These are phyloP conservation scores for Cladosporium sp. DNA, from an alignment of 2,329 filamentous ascomycete genomes.

Conservation along the genomic window DNA sequence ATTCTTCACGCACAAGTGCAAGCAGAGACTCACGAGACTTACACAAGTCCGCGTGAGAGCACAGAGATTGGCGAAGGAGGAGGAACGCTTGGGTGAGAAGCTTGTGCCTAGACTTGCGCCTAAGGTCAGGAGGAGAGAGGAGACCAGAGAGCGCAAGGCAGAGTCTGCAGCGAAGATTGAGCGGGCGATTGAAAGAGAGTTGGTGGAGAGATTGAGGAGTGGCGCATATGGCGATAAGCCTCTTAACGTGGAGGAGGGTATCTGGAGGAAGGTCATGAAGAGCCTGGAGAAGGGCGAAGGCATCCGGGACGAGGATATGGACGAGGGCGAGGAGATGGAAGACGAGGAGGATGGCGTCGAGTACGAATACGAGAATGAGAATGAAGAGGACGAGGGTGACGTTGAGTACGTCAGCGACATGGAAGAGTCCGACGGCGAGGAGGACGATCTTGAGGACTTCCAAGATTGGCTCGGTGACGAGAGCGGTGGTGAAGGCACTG, in stretches of 20 bases:
- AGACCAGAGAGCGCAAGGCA: conserved; percentile 47
- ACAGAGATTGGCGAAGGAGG: conserved; percentile 78
- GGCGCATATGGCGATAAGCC: conserved; percentile 93
- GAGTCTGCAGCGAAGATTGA: conserved; percentile 78
- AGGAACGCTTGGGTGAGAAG: conserved; percentile 82
- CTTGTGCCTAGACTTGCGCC: conserved; percentile 85
- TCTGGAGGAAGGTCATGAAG: conserved; percentile 95
- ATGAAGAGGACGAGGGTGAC: conserved; percentile 63
- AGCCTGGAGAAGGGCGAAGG: conserved; percentile 84
- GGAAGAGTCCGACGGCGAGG: conserved; percentile 68
- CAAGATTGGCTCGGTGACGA: conserved; percentile 89
- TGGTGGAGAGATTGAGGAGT: conserved; percentile 84
- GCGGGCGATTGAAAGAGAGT: conserved; percentile 88
- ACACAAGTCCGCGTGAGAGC: conserved; percentile 82
- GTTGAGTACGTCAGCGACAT: conserved; percentile 94
- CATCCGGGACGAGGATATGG: conserved; percentile 77
- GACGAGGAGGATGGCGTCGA: conserved; percentile 61
- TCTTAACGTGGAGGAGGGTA: conserved; percentile 86
- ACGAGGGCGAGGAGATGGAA: conserved; percentile 78
- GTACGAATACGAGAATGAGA: conserved; percentile 53
- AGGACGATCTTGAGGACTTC: conserved; percentile 76
- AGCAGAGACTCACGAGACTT: conserved; percentile 86
- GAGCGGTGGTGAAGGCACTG: conserved; percentile 46
- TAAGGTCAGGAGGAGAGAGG: conserved; percentile 63
- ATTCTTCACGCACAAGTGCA: conserved; percentile 89